Evolutionary conservation across 768 basidiomycete species (phyloP).

Genomic region (Lentinula edodes): DNA sequence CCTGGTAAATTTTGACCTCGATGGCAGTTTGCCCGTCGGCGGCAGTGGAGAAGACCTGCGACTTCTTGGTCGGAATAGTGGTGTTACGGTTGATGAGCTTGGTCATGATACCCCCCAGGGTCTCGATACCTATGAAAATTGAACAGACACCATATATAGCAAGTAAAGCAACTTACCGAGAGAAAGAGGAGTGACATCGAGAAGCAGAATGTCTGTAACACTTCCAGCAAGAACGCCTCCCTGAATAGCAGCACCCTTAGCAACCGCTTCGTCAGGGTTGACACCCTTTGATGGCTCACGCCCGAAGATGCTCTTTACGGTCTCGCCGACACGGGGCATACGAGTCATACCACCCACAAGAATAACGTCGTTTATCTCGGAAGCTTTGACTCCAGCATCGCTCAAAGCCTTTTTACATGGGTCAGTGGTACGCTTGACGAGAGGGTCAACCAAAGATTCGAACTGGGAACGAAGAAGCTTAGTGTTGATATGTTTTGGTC

Average conservation of each 20-base stretch:
- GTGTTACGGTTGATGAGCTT: conserved; percentile 98
- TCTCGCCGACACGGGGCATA: conserved; percentile 93
- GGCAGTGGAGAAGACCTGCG: conserved; percentile 97
- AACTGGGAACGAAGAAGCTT: conserved; percentile 88
- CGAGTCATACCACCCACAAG: conserved; percentile 98
- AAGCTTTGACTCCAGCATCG: conserved; percentile 90
- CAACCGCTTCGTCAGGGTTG: conserved; percentile 99
- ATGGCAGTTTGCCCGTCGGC: conserved; percentile 99
- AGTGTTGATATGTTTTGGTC: conserved; percentile 95
- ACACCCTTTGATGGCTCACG: conserved; percentile 98
- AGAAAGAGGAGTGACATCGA: conserved; percentile 95
- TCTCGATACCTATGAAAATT: conserved; percentile 65
- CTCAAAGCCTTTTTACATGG: conserved; percentile 97
- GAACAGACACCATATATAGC: background rate
- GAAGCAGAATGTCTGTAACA: conserved; percentile 91
- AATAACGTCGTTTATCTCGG: conserved; percentile 94
- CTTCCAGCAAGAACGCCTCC: conserved; percentile 96
- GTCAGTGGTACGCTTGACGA: conserved; percentile 86
- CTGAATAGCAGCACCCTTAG: conserved; percentile 97
- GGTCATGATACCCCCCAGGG: conserved; percentile 99
- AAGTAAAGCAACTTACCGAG: conserved; percentile 31
- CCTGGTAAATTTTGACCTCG: conserved; percentile 99
- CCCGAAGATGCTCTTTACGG: conserved; percentile 90
- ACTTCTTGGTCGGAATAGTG: conserved; percentile 99
- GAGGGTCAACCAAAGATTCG: conserved; percentile 75